These are phyloP conservation scores for Hypoxylon sp. DNA, from an alignment of 2,329 filamentous ascomycete species.

Conservation along the genomic window DNA sequence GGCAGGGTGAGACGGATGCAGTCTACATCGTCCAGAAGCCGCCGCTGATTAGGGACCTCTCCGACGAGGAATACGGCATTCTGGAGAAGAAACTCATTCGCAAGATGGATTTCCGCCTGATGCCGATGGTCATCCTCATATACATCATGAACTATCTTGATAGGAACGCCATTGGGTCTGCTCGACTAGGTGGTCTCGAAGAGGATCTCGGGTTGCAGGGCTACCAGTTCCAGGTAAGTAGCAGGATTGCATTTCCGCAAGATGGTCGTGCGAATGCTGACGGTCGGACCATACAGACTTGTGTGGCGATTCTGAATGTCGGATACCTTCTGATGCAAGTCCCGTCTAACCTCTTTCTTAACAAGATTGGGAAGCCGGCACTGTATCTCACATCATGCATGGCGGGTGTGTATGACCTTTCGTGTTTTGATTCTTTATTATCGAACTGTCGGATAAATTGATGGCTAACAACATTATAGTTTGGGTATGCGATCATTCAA, in stretches of 20 bases:
- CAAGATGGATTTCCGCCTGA: conserved; percentile 8
- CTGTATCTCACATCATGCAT: conserved; percentile 47
- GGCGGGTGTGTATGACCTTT: neutral
- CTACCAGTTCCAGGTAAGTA: conserved; percentile 42
- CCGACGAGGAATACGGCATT: conserved; percentile 3
- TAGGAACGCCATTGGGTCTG: conserved; percentile 61
- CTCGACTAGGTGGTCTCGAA: conserved; percentile 55
- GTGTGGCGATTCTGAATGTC: conserved; percentile 52
- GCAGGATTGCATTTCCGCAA: neutral
- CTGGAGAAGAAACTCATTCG: conserved; percentile 14
- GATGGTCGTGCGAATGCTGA: neutral
- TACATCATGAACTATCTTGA: conserved; percentile 73
- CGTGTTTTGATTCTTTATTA: neutral
- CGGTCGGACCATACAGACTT: conserved; percentile 39
- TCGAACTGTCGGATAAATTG: neutral
- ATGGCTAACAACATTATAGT: conserved; percentile 38
- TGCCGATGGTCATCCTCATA: conserved; percentile 11
- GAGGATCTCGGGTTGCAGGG: conserved; percentile 38
- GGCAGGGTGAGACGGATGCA: neutral
- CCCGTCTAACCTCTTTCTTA: conserved; percentile 56
- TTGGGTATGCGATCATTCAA: neutral
- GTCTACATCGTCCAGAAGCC: conserved; percentile 2
- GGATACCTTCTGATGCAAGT: conserved; percentile 57
- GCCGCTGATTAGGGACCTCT: conserved; percentile 2
- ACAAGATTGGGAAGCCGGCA: conserved; percentile 51